Evolutionary conservation across 371 early-diverging fungal species (phyloP), one percentile per base, ranked within the genome.

Genomic region (Conidiobolus incongruus): DNA sequence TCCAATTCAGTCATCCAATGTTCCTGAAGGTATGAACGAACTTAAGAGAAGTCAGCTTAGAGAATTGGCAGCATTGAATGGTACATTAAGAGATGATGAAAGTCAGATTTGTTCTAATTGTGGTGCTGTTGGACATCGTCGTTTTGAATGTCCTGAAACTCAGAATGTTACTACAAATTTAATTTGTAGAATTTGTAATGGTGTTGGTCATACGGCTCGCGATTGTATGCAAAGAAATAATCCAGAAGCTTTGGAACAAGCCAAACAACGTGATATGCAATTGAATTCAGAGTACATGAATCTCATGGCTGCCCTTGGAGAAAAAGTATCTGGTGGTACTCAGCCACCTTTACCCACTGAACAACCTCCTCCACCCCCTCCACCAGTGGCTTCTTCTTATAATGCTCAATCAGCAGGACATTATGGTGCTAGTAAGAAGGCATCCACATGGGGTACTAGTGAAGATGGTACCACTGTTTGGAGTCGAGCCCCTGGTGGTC

Each of bases 51-150:
- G 75, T 52, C 93, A 95, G 58, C 59, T 95, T 42, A 75, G 92
- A 46, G 90, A 91, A 52, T 59, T 95, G 45, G 96, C 96, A 4
- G 77, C 82, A 24, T 62, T 95, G 38, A 95, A 95, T 61, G 96
- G 96, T 52, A 91, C 92, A 1, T 63, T 91, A 45, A 71, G 93
- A 42, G 92, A 92, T 49, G 93, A 91, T 52, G 92, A 91, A 57
- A 81, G 77, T 47, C 89, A 87, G 54, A 77, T 82, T 0, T 95
- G 93, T 56, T 63, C 73, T 44, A 92, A 92, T 61, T 95, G 95
- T 55, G 95, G 95, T 50, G 76, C 63, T 13, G 52, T 77, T 40
- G 90, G 93, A 4, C 95, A 95, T 63, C 75, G 86, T 40, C 62
- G 72, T 42, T 93, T 72, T 53, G 90, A 91, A 52, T 95, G 95